Conservation (phyloP, 2,329 filamentous ascomycete genomes). For the Neodidymelliopsis sp. region DNA sequence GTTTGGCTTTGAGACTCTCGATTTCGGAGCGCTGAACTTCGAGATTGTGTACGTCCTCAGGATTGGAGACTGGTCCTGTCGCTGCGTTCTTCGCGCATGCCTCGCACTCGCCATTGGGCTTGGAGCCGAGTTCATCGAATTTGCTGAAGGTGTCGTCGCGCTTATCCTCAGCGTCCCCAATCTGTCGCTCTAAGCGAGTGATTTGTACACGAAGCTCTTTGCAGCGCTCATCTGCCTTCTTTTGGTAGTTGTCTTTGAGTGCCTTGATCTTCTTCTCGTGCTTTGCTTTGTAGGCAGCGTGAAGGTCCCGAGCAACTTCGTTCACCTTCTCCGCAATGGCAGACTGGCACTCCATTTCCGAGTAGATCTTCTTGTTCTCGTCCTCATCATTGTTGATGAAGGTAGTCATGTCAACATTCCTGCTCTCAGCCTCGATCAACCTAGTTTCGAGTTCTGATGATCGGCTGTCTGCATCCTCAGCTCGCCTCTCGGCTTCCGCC, state of each 20-base stretch:
- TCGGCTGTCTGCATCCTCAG: conserved; percentile 77
- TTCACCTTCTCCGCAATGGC: conserved; percentile 94
- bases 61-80: conserved; percentile 19
- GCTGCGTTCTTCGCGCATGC: conserved; percentile 23
- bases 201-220: conserved; percentile 77
- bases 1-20: conserved; percentile 73
- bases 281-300: conserved; percentile 93
- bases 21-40: conserved; percentile 73
- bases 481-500: conserved; percentile 75
- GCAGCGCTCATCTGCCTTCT: conserved; percentile 87
- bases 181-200: conserved; percentile 73
- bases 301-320: conserved; percentile 75
- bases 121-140: conserved; percentile 39
- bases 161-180: conserved; percentile 73
- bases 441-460: conserved; percentile 71
- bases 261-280: conserved; percentile 96
- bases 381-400: conserved; percentile 48
- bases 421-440: conserved; percentile 64
- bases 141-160: conserved; percentile 72
- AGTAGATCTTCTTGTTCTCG: conserved; percentile 46
- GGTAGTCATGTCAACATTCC: conserved; percentile 76
- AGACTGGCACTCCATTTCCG: conserved; percentile 56
- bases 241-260: conserved; percentile 82
- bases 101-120: conserved; percentile 17
- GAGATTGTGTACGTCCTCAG: conserved; percentile 57